These are phyloP conservation scores for Xylaria hypoxylon DNA, from an alignment of 2,329 filamentous ascomycete genomes.

Conservation along the genomic window DNA sequence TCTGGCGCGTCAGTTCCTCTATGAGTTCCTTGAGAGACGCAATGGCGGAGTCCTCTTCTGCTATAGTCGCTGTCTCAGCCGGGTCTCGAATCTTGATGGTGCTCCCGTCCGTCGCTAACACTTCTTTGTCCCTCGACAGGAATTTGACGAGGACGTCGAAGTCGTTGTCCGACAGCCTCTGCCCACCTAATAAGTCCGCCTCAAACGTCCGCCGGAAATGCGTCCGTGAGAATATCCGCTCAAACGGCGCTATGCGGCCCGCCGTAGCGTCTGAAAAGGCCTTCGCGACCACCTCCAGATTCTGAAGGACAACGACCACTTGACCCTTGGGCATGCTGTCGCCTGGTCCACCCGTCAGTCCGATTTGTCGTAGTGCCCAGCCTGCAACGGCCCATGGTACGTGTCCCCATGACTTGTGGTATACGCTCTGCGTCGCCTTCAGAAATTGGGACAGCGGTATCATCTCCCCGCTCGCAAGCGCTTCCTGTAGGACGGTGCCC, in stretches of 20 bases:
- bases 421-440: slow-evolving; percentile 74
- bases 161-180: slow-evolving; percentile 70
- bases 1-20: slow-evolving; percentile 78
- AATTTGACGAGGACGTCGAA: slow-evolving; percentile 77
- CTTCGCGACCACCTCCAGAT: slow-evolving; percentile 70
- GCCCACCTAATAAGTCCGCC: slow-evolving; percentile 60
- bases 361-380: slow-evolving; percentile 80
- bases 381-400: slow-evolving; percentile 76
- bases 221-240: slow-evolving; percentile 74
- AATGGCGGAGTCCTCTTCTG: slow-evolving; percentile 82
- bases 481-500: slow-evolving; percentile 81
- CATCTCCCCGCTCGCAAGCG: slow-evolving; percentile 74
- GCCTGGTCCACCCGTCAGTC: slow-evolving; percentile 61
- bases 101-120: slow-evolving; percentile 70
- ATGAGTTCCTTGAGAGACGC: slow-evolving; percentile 86
- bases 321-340: slow-evolving; percentile 70
- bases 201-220: slow-evolving; percentile 72
- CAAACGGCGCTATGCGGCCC: slow-evolving; percentile 64
- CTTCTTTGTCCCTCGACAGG: slow-evolving; percentile 73
- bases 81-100: slow-evolving; percentile 79
- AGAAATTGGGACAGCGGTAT: slow-evolving; percentile 78
- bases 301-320: slow-evolving; percentile 75
- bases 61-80: slow-evolving; percentile 63
- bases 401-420: slow-evolving; percentile 74
- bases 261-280: slow-evolving; percentile 61